Evolutionary conservation across 2,329 filamentous ascomycete species (phyloP).

Genomic region (Stemphylium vesicarium): DNA sequence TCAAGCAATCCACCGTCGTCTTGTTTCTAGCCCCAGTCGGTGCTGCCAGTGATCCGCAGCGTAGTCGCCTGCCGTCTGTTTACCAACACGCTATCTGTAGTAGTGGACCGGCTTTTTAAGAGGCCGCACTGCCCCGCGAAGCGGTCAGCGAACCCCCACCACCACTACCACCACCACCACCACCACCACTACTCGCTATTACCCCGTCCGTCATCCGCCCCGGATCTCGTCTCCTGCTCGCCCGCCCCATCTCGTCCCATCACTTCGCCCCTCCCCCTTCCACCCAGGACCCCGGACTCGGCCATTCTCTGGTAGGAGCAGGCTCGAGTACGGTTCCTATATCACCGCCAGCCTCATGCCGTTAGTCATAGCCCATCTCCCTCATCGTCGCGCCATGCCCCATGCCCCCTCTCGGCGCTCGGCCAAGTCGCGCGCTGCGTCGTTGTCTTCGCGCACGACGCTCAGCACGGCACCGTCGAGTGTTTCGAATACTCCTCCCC

Average conservation of each 20-base stretch:
- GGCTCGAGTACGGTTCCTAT: slow-evolving; percentile 44
- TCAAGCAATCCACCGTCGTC: neutral
- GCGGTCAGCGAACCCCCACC: slow-evolving; percentile 20
- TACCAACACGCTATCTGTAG: slow-evolving; percentile 10
- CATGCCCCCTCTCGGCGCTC: slow-evolving; percentile 32
- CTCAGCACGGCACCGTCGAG: slow-evolving; percentile 37
- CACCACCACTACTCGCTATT: neutral
- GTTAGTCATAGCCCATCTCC: slow-evolving; percentile 50
- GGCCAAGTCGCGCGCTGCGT: slow-evolving; percentile 31
- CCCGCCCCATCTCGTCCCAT: slow-evolving; percentile 29
- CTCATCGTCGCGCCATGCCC: slow-evolving; percentile 38
- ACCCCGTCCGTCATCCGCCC: neutral
- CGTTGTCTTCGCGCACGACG: slow-evolving; percentile 32
- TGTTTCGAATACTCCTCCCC: slow-evolving; percentile 37
- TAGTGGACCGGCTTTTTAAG: slow-evolving; percentile 1
- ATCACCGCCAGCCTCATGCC: slow-evolving; percentile 48
- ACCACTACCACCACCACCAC: slow-evolving; percentile 4
- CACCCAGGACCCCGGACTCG: slow-evolving; percentile 39
- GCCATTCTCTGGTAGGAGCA: slow-evolving; percentile 50
- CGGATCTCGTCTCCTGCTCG: slow-evolving; percentile 11
- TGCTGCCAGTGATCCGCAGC: neutral
- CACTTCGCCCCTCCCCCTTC: slow-evolving; percentile 28
- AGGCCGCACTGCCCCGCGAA: slow-evolving; percentile 12
- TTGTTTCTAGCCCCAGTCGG: neutral
- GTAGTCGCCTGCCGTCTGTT: slow-evolving; percentile 11